Evolutionary conservation across 202 grass and related monocot species (phyloP).

Genomic region (Zizania palustris): DNA sequence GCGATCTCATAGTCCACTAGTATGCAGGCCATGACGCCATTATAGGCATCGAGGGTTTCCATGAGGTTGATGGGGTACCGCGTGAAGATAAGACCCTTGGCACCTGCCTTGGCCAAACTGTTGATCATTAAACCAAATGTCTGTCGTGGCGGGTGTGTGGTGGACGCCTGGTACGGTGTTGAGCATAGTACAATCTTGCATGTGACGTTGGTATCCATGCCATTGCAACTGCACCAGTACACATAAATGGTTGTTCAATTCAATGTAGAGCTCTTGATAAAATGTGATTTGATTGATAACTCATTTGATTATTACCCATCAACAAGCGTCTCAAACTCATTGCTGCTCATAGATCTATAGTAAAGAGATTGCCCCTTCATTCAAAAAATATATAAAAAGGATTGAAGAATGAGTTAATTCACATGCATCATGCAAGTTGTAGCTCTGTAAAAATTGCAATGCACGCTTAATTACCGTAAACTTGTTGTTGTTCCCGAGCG

Average conservation of each 20-base stretch:
- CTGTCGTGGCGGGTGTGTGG: not conserved
- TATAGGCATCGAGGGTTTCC: not conserved
- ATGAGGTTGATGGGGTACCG: constrained; percentile 27
- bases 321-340: not conserved
- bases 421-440: no score
- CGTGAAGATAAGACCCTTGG: constrained; percentile 48
- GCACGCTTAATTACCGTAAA: constrained; percentile 40
- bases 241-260: not conserved
- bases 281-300: not conserved
- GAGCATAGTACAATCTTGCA: constrained; percentile 43
- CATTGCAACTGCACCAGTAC: constrained; percentile 21
- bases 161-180: not conserved
- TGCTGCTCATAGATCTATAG: not conserved
- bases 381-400: no score
- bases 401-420: not conserved
- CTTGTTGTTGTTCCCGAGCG: constrained; percentile 45
- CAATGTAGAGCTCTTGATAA: not conserved
- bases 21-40: not conserved
- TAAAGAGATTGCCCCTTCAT: not conserved
- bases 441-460: not conserved
- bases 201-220: constrained; percentile 6
- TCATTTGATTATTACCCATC: not conserved
- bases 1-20: not conserved
- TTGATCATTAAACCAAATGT: not conserved
- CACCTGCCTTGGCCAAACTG: not conserved